phyloP scores from a whole-genome alignment of 768 basidiomycete genomes.

The Pulveroboletus sp. region DNA sequence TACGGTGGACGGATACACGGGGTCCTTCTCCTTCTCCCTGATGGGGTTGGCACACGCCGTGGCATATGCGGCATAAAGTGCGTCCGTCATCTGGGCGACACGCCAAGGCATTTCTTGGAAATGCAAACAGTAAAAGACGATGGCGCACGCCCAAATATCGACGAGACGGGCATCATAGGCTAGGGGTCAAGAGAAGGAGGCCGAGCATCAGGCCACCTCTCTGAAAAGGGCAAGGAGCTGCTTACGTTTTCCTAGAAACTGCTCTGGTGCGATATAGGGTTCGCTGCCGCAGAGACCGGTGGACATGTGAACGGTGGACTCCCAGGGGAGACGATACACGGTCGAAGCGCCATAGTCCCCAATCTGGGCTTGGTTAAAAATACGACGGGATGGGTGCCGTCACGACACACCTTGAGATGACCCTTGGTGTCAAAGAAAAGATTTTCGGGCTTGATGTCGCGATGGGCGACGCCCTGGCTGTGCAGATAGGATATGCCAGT shows the following conservation, averaged over 20 bases:
- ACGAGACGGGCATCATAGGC: conserved; percentile 97
- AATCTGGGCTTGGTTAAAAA: conserved; percentile 53
- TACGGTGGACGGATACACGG: conserved; percentile 61
- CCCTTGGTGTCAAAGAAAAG: conserved; percentile 90
- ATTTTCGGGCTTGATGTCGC: conserved; percentile 98
- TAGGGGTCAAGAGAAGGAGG: conserved; percentile 32
- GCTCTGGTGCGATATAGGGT: conserved; percentile 98
- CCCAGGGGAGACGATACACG: conserved; percentile 99
- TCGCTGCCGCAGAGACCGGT: conserved; percentile 97
- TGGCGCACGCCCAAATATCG: conserved; percentile 95
- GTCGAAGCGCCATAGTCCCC: conserved; percentile 99
- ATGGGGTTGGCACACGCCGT: conserved; percentile 33
- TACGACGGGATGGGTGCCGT: not conserved
- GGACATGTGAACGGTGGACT: conserved; percentile 93
- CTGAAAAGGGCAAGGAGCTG: conserved; percentile 31
- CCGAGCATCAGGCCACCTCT: conserved; percentile 37
- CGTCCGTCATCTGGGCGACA: conserved; percentile 80
- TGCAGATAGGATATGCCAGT: conserved; percentile 89
- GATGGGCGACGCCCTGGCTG: conserved; percentile 94
- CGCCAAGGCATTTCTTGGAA: conserved; percentile 99
- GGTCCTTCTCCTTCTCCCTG: conserved; percentile 32
- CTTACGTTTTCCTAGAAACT: conserved; percentile 96
- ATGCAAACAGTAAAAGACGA: conserved; percentile 98
- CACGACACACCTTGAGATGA: conserved; percentile 77
- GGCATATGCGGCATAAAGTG: conserved; percentile 77